A percentile compares a stretch with the other conserved stretches of the same genome.
These are phyloP conservation scores for Magnaporthiopsis incrustans DNA, from an alignment of 2,329 filamentous ascomycete species.

Conservation along the genomic window DNA sequence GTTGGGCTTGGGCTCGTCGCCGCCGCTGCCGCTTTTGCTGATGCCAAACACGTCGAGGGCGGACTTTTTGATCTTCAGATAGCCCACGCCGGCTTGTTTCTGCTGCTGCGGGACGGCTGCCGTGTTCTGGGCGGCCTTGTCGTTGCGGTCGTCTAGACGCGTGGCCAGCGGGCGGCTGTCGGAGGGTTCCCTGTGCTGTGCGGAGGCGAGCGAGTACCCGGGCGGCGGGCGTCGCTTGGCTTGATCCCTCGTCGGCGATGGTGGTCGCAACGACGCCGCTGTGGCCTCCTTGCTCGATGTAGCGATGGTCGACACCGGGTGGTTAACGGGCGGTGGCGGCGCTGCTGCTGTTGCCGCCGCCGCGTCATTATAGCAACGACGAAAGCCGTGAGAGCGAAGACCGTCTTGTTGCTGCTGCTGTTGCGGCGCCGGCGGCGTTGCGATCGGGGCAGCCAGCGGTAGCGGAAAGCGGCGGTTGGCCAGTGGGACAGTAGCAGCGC, in stretches of 20 bases:
- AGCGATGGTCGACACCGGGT: background rate
- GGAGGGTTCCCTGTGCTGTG: conserved; percentile 26
- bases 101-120: background rate
- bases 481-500: too few relatives aligned
- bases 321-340: too few relatives aligned
- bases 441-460: too few relatives aligned
- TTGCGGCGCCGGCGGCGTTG: background rate
- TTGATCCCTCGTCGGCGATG: conserved; percentile 7
- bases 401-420: background rate
- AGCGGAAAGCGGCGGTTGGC: background rate
- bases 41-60: background rate
- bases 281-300: too few relatives aligned
- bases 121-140: background rate
- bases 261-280: background rate
- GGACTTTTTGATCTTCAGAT: background rate
- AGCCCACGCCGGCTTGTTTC: too few relatives aligned
- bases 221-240: too few relatives aligned
- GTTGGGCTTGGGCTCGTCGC: background rate
- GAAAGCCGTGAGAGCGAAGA: background rate
- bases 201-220: conserved; percentile 23
- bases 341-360: too few relatives aligned
- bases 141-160: conserved; percentile 19
- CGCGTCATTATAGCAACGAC: background rate
- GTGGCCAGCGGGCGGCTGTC: conserved; percentile 21
- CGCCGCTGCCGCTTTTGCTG: too few relatives aligned